Evolutionary conservation across 495 filamentous ascomycete species (phyloP).

Genomic region (Aspergillus bertholletiae): DNA sequence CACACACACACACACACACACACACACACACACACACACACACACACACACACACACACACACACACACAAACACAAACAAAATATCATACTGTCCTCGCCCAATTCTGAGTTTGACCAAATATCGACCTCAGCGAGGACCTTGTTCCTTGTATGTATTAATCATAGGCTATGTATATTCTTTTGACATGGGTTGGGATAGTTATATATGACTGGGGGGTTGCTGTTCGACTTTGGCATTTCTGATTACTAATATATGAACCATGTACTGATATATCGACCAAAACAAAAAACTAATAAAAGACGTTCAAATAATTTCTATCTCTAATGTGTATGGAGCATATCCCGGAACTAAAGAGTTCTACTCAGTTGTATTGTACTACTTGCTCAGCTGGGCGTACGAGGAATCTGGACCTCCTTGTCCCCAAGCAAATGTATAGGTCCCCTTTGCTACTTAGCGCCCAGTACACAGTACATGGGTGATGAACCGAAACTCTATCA

Average conservation of each 20-base stretch:
- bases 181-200: not conserved
- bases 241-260: not conserved
- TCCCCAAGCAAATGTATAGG: no score
- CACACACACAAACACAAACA: no score
- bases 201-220: not conserved
- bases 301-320: not conserved
- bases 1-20: no score
- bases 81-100: no score
- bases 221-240: not conserved
- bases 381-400: no score
- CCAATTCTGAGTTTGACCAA: not conserved
- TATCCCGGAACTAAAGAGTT: no score
- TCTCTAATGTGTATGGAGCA: no score
- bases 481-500: not conserved
- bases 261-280: not conserved
- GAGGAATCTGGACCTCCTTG: no score
- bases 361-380: no score
- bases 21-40: no score
- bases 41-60: no score
- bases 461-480: not conserved
- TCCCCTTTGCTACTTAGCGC: no score
- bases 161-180: not conserved
- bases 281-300: not conserved
- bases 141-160: not conserved
- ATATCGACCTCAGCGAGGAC: not conserved